Base-by-base conservation (phyloP, 352 stramenopile species). In the Blastocystis sp. region DNA sequence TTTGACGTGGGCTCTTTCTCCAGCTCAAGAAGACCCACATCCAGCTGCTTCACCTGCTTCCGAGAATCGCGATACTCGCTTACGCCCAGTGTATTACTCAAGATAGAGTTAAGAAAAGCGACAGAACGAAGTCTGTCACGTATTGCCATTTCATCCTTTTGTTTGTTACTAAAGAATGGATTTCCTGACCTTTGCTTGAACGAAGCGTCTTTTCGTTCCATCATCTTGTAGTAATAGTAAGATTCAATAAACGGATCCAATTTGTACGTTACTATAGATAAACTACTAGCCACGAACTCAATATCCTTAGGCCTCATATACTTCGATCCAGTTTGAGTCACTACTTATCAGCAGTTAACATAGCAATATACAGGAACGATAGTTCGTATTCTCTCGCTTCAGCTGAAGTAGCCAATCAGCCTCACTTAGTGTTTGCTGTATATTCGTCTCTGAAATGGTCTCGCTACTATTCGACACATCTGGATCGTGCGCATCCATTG, bases 181-280 rank as follows among this genome's bases (percentile, higher is more conserved):
- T 59, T 59, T 59, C 50, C 50, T n/a, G 50, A n/a, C 13, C 20
- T 59, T 59, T 59, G 50, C 50, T 59, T 59, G 50, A 59, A 59
- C 13, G 50, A 59, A 59, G 50, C 50, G 50, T 59, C 50, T 9
- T 37, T 37, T 29, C 37, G 20, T 6, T 68, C 59, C 59, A 37
- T 68, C 11, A 26, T 37, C 26, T 68, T 62, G 37, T 29, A 41
- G 34, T 63, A 80, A 54, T 80, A 80, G 54, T 80, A 80, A 13
- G 41, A 61, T 47, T 80, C 70, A 20, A 80, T 45, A 63, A 61
- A 80, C 8, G 70, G 70, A 43, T 80, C 70, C 15, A 18, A n/a
- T 3, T 62, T 47, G 45, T 37, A 43, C 6, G n/a, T 61, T 29
- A 45, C 6, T 15, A 26, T 11, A 41, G 29, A 80, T 18, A 63